A percentile compares a stretch with the other conserved stretches of the same genome.
Evolutionary conservation across 2,329 filamentous ascomycete genomes (phyloP).

Genomic region (Pestalotiopsis sp.): DNA sequence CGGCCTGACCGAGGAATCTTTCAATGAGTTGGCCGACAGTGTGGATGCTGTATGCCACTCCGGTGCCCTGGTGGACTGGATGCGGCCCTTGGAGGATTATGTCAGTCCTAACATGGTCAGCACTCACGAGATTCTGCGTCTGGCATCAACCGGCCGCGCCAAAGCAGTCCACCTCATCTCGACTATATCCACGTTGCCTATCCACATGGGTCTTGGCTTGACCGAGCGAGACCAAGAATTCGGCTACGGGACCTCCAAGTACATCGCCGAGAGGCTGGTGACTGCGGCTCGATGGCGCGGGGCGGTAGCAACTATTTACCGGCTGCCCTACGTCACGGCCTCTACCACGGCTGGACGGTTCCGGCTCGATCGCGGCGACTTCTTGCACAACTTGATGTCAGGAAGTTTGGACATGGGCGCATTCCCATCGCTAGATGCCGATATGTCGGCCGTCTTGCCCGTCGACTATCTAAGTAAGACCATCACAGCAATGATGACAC

Average conservation of each 20-base stretch:
- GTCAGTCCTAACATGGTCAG: conserved; percentile 32
- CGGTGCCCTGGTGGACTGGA: conserved; percentile 32
- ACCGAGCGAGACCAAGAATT: conserved; percentile 28
- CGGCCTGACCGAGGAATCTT: conserved; percentile 24
- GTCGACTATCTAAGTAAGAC: conserved; percentile 30
- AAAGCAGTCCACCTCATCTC: conserved; percentile 31
- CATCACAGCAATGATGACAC: conserved; percentile 27
- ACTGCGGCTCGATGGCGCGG: conserved; percentile 30
- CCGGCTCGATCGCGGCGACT: conserved; percentile 31
- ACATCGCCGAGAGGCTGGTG: conserved; percentile 27
- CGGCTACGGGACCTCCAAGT: conserved; percentile 31
- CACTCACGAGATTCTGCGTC: conserved; percentile 31
- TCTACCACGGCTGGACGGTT: conserved; percentile 28
- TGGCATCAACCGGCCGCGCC: conserved; percentile 27
- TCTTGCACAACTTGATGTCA: conserved; percentile 29
- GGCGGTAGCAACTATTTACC: conserved; percentile 27
- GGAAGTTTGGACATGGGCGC: conserved; percentile 29
- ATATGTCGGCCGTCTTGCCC: conserved; percentile 29
- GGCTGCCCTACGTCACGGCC: conserved; percentile 30
- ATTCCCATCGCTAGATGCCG: conserved; percentile 28
- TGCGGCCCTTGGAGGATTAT: conserved; percentile 31
- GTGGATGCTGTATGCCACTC: conserved; percentile 31
- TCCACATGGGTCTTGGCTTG: conserved; percentile 27
- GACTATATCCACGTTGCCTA: conserved; percentile 31
- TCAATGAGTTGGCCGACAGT: conserved; percentile 26